phyloP scores from a whole-genome alignment of 1,139 yeast genomes.

The Zhuliangozyma blackwelliae region DNA sequence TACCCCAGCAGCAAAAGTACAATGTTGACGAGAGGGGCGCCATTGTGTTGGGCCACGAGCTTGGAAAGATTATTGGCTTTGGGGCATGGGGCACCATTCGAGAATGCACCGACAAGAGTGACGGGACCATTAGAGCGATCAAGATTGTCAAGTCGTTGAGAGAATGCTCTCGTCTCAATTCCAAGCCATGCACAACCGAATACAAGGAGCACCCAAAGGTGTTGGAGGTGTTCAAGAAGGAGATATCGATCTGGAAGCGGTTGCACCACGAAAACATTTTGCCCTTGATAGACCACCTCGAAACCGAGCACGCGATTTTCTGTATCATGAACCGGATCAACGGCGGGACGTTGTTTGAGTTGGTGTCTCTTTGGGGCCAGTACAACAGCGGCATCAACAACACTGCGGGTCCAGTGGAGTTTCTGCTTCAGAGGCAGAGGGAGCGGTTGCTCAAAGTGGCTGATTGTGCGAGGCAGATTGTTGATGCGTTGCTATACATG shows the following conservation, averaged over 20 bases:
- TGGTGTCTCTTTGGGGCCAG: constrained; percentile 66
- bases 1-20: constrained; percentile 23
- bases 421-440: constrained; percentile 25
- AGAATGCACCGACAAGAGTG: constrained; percentile 47
- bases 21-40: constrained; percentile 62
- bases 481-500: constrained; percentile 63
- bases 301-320: constrained; percentile 61
- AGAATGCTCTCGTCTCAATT: constrained; percentile 14
- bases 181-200: constrained; percentile 7
- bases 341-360: constrained; percentile 81
- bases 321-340: constrained; percentile 68
- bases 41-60: constrained; percentile 50
- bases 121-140: constrained; percentile 59
- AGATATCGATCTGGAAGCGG: constrained; percentile 69
- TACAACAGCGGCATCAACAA: constrained; percentile 24
- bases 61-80: constrained; percentile 79
- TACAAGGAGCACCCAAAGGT: constrained; percentile 25
- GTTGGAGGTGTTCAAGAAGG: constrained; percentile 57
- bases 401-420: constrained; percentile 28
- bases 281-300: constrained; percentile 57
- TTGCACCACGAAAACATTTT: constrained; percentile 51
- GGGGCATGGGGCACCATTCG: constrained; percentile 95
- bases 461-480: constrained; percentile 41
- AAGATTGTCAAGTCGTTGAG: constrained; percentile 63
- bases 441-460: constrained; percentile 19